phyloP scores from a whole-genome alignment of 306 rosid genomes.

The Geum urbanum region DNA sequence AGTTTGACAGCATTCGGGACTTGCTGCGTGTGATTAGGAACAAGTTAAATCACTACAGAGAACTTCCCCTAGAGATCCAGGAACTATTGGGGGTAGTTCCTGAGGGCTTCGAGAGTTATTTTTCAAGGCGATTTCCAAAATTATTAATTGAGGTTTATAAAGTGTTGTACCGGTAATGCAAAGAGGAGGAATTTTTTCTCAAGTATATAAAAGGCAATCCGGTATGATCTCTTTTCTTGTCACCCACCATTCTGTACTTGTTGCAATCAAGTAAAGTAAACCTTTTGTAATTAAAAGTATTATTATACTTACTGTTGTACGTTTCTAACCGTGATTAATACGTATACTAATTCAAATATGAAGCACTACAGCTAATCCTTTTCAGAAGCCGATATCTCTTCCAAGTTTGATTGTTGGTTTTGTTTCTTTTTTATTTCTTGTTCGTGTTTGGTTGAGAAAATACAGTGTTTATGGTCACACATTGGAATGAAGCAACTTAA shows the following conservation, averaged over 20 bases:
- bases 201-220: constrained; percentile 40
- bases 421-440: too few species aligned
- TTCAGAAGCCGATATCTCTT: too few species aligned
- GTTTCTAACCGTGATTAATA: too few species aligned
- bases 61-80: constrained; percentile 35
- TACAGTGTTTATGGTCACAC: too few species aligned
- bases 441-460: too few species aligned
- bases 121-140: constrained; percentile 60
- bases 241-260: too few species aligned
- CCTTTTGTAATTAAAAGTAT: constrained; percentile 4
- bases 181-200: constrained; percentile 47
- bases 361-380: too few species aligned
- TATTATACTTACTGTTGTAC: too few species aligned
- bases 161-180: constrained; percentile 42
- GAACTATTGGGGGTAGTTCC: constrained; percentile 55
- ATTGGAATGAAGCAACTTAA: too few species aligned
- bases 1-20: constrained; percentile 34
- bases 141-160: constrained; percentile 62
- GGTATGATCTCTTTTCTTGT: not conserved
- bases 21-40: constrained; percentile 39
- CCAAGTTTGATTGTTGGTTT: too few species aligned
- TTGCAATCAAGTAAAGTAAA: not conserved
- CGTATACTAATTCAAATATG: too few species aligned
- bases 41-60: constrained; percentile 41
- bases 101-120: constrained; percentile 56